phyloP scores from a whole-genome alignment of 257 asterid genomes.

The Cordia subcordata region DNA sequence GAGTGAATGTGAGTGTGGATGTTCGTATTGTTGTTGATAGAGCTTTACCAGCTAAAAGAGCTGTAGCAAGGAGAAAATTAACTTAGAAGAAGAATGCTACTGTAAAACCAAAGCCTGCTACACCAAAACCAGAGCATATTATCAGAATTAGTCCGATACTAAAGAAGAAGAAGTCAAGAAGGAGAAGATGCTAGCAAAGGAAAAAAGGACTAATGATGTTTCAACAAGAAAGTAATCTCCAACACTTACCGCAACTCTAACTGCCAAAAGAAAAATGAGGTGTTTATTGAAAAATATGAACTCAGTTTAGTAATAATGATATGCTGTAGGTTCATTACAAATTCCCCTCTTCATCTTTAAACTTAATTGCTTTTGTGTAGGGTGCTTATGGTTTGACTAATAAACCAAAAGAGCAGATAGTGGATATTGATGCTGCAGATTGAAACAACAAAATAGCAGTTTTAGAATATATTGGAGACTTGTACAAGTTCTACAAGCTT shows the following conservation, averaged over 20 bases:
- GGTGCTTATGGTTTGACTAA: conserved; percentile 66
- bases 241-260: conserved; percentile 72
- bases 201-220: conserved; percentile 25
- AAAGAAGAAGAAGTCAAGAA: conserved; percentile 28
- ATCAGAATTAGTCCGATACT: conserved; percentile 61
- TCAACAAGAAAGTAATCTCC: conserved; percentile 48
- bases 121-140: conserved; percentile 47
- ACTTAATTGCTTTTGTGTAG: conserved; percentile 14
- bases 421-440: conserved; percentile 79
- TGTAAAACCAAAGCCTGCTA: conserved; percentile 21
- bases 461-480: conserved; percentile 81
- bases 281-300: not conserved
- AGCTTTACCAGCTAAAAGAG: conserved; percentile 21
- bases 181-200: conserved; percentile 16
- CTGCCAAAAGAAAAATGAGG: conserved; percentile 76
- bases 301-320: not conserved
- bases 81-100: conserved; percentile 43
- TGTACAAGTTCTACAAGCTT: conserved; percentile 71
- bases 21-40: conserved; percentile 27
- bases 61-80: conserved; percentile 35
- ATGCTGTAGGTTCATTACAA: too few species aligned
- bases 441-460: conserved; percentile 65
- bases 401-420: conserved; percentile 38
- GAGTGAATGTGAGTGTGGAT: conserved; percentile 30
- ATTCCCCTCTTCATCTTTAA: not conserved